Percentiles rank a stretch among this genome's conserved stretches.
Conservation (phyloP, 345 rosid species). For the Citrus medica region DNA sequence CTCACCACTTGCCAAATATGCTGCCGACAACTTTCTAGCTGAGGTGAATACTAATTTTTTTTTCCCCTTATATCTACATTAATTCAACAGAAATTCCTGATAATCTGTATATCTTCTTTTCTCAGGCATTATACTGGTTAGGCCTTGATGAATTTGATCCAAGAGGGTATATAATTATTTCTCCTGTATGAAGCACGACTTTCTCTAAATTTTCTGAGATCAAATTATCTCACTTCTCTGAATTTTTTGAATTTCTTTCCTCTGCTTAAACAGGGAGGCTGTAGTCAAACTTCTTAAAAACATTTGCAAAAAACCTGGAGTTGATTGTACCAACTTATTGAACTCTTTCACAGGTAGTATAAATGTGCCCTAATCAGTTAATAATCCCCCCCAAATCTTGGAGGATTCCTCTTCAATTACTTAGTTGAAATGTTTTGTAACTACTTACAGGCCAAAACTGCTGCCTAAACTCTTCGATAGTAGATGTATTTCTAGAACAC, state of each 20-base stretch:
- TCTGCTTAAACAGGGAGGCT: conserved; percentile 25
- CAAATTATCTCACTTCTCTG: too few relatives aligned
- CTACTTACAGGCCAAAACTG: conserved; percentile 49
- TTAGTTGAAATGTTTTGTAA: neutral
- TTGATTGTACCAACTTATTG: conserved; percentile 43
- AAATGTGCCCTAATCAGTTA: neutral
- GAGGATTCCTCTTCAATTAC: neutral
- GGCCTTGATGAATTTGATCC: conserved; percentile 42
- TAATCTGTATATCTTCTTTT: conserved; percentile 4
- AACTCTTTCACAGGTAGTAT: conserved; percentile 46
- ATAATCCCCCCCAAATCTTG: neutral
- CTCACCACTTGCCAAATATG: conserved; percentile 36
- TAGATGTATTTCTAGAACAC: conserved; percentile 37
- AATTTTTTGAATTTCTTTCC: neutral
- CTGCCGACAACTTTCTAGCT: conserved; percentile 31
- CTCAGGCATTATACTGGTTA: conserved; percentile 33
- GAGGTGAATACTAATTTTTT: conserved; percentile 28
- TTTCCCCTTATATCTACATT: too few relatives aligned
- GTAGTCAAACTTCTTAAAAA: conserved; percentile 29
- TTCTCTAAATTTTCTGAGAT: neutral
- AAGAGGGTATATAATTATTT: conserved; percentile 27
- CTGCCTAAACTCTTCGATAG: conserved; percentile 43
- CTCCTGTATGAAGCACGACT: neutral
- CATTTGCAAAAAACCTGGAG: conserved; percentile 32
- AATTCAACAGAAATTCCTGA: neutral